phyloP scores from a whole-genome alignment of 805 yeast genomes.

The Ogataea polymorpha region DNA sequence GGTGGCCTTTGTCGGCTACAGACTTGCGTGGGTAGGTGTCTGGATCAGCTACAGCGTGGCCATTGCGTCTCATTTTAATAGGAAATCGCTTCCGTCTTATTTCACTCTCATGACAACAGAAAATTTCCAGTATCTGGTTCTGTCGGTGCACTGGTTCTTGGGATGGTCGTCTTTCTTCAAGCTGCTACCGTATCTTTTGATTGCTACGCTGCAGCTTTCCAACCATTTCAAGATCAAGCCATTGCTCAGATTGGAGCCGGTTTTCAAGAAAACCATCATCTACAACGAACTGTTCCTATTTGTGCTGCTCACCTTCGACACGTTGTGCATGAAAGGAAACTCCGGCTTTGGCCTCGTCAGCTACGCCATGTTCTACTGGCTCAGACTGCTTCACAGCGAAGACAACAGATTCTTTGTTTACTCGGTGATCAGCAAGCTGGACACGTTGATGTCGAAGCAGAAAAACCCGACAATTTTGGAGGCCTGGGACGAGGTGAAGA shows the following conservation, averaged over 20 bases:
- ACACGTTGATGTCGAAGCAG: conserved; percentile 38
- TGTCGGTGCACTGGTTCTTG: conserved; percentile 58
- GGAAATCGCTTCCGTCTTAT: conserved; percentile 54
- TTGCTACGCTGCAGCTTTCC: conserved; percentile 58
- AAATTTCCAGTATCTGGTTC: conserved; percentile 65
- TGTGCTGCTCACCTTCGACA: conserved; percentile 52
- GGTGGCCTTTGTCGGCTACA: conserved; percentile 51
- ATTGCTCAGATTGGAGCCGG: conserved; percentile 36
- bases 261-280: conserved; percentile 48
- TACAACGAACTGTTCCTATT: conserved; percentile 59
- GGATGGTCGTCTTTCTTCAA: conserved; percentile 66
- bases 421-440: conserved; percentile 41
- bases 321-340: conserved; percentile 59
- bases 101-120: conserved; percentile 66
- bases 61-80: conserved; percentile 56
- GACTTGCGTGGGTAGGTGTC: conserved; percentile 56
- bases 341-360: conserved; percentile 65
- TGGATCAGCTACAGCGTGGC: conserved; percentile 50
- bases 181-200: conserved; percentile 54
- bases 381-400: conserved; percentile 57
- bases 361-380: conserved; percentile 63
- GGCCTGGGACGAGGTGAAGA: conserved; percentile 39
- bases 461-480: conserved; percentile 44
- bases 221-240: conserved; percentile 38
- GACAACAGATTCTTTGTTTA: conserved; percentile 44